A percentile compares a stretch with the other conserved stretches of the same genome.
These are phyloP conservation scores for Spencermartinsiella ligniputridi DNA, from an alignment of 1,139 yeast species.

Conservation along the genomic window DNA sequence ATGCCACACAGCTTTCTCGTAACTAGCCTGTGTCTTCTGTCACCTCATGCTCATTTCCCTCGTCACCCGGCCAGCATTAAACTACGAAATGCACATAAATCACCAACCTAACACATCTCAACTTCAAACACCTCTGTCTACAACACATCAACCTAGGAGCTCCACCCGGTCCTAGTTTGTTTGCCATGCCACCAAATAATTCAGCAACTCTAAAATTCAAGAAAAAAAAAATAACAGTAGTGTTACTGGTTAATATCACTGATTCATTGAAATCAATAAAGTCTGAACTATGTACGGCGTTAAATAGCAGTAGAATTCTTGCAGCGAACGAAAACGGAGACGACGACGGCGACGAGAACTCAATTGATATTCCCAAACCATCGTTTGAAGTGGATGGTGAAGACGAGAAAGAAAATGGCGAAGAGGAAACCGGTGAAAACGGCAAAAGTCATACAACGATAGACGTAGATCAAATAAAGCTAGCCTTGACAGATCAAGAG, in stretches of 20 bases:
- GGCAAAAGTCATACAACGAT: not conserved
- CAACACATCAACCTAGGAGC: too few species aligned
- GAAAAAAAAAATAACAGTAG: conserved; percentile 11
- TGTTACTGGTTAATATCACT: conserved; percentile 11
- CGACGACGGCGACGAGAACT: conserved; percentile 13
- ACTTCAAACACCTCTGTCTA: too few species aligned
- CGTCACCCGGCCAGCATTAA: too few species aligned
- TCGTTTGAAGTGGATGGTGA: conserved; percentile 18
- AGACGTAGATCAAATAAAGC: conserved; percentile 9
- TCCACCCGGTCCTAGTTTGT: too few species aligned
- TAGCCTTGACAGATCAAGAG: conserved; percentile 18
- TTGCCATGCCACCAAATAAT: not conserved
- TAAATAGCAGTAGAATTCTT: conserved; percentile 15
- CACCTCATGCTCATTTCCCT: too few species aligned
- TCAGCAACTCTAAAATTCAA: conserved; percentile 18
- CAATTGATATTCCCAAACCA: conserved; percentile 21
- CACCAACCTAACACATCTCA: too few species aligned
- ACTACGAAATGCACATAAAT: too few species aligned
- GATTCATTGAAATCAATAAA: conserved; percentile 11
- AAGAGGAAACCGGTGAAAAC: not conserved
- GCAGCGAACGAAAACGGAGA: conserved; percentile 6
- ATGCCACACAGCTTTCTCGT: too few species aligned
- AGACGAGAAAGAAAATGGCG: not conserved
- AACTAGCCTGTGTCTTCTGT: too few species aligned
- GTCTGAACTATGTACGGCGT: conserved; percentile 8